Evolutionary conservation across 2,329 filamentous ascomycete species (phyloP).

Genomic region (Aaosphaeria pasadenensis): DNA sequence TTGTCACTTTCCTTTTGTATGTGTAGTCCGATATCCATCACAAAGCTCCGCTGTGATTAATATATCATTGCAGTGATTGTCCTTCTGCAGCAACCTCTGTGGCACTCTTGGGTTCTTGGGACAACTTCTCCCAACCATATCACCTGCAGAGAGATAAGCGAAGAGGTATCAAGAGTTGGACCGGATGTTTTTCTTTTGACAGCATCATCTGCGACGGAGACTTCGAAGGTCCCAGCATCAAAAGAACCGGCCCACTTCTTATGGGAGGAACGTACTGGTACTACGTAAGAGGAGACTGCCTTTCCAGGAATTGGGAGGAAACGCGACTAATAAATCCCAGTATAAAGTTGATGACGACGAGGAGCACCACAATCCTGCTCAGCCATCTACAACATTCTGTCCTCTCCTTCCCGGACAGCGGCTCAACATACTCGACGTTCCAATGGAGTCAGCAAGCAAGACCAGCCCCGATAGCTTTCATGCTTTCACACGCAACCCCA

Average conservation of each 20-base stretch:
- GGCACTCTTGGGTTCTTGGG: slow-evolving; percentile 87
- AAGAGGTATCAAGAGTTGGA: slow-evolving; percentile 75
- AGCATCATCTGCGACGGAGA: slow-evolving; percentile 82
- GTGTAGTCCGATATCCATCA: slow-evolving; percentile 17
- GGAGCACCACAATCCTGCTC: slow-evolving; percentile 70
- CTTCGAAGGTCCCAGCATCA: slow-evolving; percentile 47
- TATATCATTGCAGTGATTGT: slow-evolving; percentile 26
- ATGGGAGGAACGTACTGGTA: slow-evolving; percentile 97
- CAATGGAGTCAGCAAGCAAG: slow-evolving; percentile 61
- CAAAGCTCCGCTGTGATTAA: slow-evolving; percentile 17
- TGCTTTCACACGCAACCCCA: slow-evolving; percentile 73
- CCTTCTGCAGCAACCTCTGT: slow-evolving; percentile 60
- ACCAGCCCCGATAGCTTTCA: slow-evolving; percentile 66
- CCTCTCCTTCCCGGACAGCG: slow-evolving; percentile 84
- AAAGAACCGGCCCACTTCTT: slow-evolving; percentile 75
- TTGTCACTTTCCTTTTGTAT: slow-evolving; percentile 60
- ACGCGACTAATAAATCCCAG: slow-evolving; percentile 43
- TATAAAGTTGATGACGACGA: slow-evolving; percentile 78
- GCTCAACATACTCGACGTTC: slow-evolving; percentile 81
- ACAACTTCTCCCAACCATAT: slow-evolving; percentile 82
- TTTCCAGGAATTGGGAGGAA: too few relatives aligned
- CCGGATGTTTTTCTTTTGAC: slow-evolving; percentile 81
- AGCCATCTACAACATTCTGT: slow-evolving; percentile 74
- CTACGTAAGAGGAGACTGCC: slow-evolving; percentile 63
- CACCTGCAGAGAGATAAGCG: slow-evolving; percentile 76